Evolutionary conservation across 768 basidiomycete species (phyloP).

Genomic region (Gautieria morchelliformis): DNA sequence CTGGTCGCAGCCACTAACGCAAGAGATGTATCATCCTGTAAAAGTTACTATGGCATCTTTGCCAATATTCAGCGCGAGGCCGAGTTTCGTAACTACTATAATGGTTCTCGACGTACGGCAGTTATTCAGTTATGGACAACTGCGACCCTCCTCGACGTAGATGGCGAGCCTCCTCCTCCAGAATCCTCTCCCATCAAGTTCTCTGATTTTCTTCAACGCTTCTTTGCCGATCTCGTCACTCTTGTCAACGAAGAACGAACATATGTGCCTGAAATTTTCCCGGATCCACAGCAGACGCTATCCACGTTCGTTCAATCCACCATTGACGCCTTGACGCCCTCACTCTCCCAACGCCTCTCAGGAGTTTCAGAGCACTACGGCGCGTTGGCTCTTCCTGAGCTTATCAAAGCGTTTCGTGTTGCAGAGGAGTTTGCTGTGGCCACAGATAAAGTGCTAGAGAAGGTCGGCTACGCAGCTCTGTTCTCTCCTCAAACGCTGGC

Average conservation of each 20-base stretch:
- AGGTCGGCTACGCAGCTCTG: conserved; percentile 30
- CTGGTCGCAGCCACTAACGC: conserved; percentile 79
- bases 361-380: conserved; percentile 59
- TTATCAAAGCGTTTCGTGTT: conserved; percentile 60
- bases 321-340: conserved; percentile 70
- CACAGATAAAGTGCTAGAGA: conserved; percentile 71
- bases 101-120: conserved; percentile 63
- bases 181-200: conserved; percentile 34
- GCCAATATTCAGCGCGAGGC: conserved; percentile 82
- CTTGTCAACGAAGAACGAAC: conserved; percentile 62
- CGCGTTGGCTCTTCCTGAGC: conserved; percentile 49
- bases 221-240: conserved; percentile 59
- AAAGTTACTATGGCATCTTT: conserved; percentile 79
- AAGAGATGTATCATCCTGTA: conserved; percentile 65
- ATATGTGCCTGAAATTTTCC: conserved; percentile 78
- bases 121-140: conserved; percentile 65
- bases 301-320: conserved; percentile 78
- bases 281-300: conserved; percentile 67
- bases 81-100: conserved; percentile 93
- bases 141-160: conserved; percentile 43
- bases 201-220: conserved; percentile 59
- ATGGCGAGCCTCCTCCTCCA: conserved; percentile 16
- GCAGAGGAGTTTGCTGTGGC: conserved; percentile 78
- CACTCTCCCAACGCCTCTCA: conserved; percentile 70
- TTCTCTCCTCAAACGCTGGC: conserved; percentile 9